A percentile compares a stretch with the other conserved stretches of the same genome.
Evolutionary conservation across 345 rosid species (phyloP).

Genomic region (Lepidium didymum): DNA sequence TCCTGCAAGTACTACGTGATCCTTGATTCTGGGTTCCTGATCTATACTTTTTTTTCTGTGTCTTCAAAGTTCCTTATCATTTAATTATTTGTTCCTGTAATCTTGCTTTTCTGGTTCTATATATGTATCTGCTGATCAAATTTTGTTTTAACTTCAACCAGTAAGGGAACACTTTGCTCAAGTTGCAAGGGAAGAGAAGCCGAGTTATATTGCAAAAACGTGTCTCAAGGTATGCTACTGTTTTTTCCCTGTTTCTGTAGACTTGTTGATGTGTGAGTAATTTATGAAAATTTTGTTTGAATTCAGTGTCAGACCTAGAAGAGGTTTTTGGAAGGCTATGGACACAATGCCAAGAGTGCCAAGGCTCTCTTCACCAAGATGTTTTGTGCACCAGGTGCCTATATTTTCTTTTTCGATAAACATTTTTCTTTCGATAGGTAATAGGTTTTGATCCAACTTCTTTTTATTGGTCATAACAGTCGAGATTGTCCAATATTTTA

Average conservation of each 20-base stretch:
- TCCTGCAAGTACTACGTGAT: not conserved
- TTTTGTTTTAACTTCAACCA: slow-evolving; percentile 1
- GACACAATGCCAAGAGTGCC: slow-evolving; percentile 99
- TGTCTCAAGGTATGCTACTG: slow-evolving; percentile 58
- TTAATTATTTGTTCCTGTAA: not conserved
- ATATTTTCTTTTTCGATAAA: not conserved
- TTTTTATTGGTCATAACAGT: slow-evolving; percentile 32
- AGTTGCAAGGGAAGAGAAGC: slow-evolving; percentile 96
- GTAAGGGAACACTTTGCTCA: slow-evolving; percentile 61
- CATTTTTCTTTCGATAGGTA: not conserved
- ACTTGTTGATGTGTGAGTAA: not conserved
- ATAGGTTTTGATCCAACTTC: slow-evolving; percentile 3
- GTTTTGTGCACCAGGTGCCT: slow-evolving; percentile 82
- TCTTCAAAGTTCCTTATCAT: not conserved
- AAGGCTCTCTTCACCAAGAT: slow-evolving; percentile 98
- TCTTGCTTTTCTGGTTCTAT: not conserved
- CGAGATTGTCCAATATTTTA: slow-evolving; percentile 98
- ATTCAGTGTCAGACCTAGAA: slow-evolving; percentile 78
- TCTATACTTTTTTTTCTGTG: not conserved
- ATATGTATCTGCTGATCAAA: not conserved
- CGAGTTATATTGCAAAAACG: slow-evolving; percentile 80
- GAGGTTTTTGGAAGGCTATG: slow-evolving; percentile 77
- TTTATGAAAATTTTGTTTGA: not conserved
- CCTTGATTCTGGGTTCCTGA: not conserved
- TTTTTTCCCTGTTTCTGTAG: slow-evolving; percentile 7